Base-by-base conservation (phyloP, 768 basidiomycete species). In the Mycena polygramma region DNA sequence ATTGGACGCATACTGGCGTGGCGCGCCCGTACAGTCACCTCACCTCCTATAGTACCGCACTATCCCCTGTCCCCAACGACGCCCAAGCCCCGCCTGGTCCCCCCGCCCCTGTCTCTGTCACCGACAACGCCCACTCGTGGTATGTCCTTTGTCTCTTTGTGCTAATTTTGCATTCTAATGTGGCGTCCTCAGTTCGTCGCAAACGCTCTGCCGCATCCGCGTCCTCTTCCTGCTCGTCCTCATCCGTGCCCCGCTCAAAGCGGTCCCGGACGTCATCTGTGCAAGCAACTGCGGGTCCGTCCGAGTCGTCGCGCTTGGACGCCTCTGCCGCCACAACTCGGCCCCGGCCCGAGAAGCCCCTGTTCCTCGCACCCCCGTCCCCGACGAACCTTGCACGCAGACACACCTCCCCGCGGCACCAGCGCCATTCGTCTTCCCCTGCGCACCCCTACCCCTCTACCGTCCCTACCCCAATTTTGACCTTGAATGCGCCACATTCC, bases 1-100 rank as follows among this genome's bases (percentile, higher is more conserved):
- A 87, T 91, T 85, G 89, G 86, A 75, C 90, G 93, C 70, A 89
- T 94, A 65, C 85, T 89, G 24, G 86, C 87, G 17, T 94, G 93
- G 93, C 84, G 92, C 67, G 90, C 92, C 85, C 73, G 61, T 49
- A 43, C 63, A 48, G 43, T 24, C 35, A n/a, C 46, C 48, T 51
- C 36, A 19, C 10, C 60, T 15, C 15, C 41, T 41, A 11, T 41
- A n/a, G 35, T 60, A 20, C 35, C 59, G 20, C 48, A 26, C 10
- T 15, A 20, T 45, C 36, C 35, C 19, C 43, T 41, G 20, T 55
- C 45, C 19, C 61, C 53, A 26, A 41, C 37, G 37, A 46, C 46
- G 49, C 62, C 52, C 7, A 24, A 41, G 24, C 53, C 63, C n/a
- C 37, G 55, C 36, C 39, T 57, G 39, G 37, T 36, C 14, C 54